Percentiles rank a stretch among this genome's conserved stretches.
phyloP scores from a whole-genome alignment of 768 basidiomycete species.

The Paxillus rubicundulus region DNA sequence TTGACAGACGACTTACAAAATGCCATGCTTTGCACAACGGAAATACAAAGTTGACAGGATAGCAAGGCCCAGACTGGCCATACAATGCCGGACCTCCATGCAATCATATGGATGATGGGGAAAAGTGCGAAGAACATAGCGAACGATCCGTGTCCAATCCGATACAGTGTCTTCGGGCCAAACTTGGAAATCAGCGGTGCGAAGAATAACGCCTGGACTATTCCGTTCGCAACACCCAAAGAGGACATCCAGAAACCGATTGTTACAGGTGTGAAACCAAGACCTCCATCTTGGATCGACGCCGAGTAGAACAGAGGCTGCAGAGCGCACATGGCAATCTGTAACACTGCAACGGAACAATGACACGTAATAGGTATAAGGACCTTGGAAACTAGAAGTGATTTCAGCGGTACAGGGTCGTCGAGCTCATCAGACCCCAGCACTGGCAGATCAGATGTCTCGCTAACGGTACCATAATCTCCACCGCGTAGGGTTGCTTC shows the following conservation, averaged over 20 bases:
- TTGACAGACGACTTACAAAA: conserved; percentile 44
- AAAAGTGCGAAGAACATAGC: conserved; percentile 25
- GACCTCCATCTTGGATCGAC: conserved; percentile 38
- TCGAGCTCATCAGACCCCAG: not conserved
- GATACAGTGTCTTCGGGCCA: conserved; percentile 36
- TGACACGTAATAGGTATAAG: conserved; percentile 35
- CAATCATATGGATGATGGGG: conserved; percentile 13
- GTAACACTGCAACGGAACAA: conserved; percentile 33
- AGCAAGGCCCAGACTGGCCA: too few relatives aligned
- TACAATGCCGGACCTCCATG: not conserved
- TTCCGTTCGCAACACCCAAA: conserved; percentile 36
- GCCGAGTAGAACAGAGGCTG: conserved; percentile 42
- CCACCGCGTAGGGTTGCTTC: not conserved
- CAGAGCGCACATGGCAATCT: conserved; percentile 38
- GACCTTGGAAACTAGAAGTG: conserved; percentile 33
- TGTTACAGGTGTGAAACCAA: conserved; percentile 33
- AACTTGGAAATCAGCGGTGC: conserved; percentile 33
- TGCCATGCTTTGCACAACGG: conserved; percentile 49
- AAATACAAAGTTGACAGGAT: conserved; percentile 22
- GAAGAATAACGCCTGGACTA: conserved; percentile 39
- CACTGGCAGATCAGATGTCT: too few relatives aligned
- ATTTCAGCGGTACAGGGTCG: conserved; percentile 43
- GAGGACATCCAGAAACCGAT: conserved; percentile 39
- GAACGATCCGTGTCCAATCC: conserved; percentile 18
- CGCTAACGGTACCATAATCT: not conserved